Evolutionary conservation across 2,329 filamentous ascomycete species (phyloP).

Genomic region (Exophiala alcalophila): DNA sequence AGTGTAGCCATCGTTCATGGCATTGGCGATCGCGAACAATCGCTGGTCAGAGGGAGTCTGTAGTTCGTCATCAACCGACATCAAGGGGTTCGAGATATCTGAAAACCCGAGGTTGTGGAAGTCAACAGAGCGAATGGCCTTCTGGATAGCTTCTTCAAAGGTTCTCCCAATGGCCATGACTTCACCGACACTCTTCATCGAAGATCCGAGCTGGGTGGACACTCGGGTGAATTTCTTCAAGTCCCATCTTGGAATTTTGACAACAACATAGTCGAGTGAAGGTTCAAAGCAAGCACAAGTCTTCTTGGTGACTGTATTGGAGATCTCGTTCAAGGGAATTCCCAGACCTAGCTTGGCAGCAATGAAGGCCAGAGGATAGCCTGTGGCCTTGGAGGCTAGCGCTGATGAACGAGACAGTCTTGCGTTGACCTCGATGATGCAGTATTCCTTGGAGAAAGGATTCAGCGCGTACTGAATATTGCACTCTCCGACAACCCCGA

Average conservation of each 20-base stretch:
- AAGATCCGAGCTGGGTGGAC: conserved; percentile 90
- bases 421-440: conserved; percentile 98
- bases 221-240: conserved; percentile 98
- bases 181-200: conserved; percentile 99
- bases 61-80: conserved; percentile 93
- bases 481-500: conserved; percentile 96
- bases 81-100: conserved; percentile 75
- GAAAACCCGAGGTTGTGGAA: conserved; percentile 94
- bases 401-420: conserved; percentile 93
- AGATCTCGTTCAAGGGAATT: conserved; percentile 93
- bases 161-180: conserved; percentile 97
- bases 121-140: conserved; percentile 93
- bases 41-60: conserved; percentile 97
- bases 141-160: conserved; percentile 98
- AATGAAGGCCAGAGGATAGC: conserved; percentile 93
- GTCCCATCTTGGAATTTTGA: conserved; percentile 99
- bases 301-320: conserved; percentile 90
- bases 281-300: conserved; percentile 98
- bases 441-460: conserved; percentile 92
- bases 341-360: conserved; percentile 93
- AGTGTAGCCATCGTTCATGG: conserved; percentile 89
- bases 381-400: conserved; percentile 92
- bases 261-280: conserved; percentile 94
- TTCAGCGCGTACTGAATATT: conserved; percentile 99
- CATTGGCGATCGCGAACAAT: conserved; percentile 95